Evolutionary conservation across 352 stramenopile genomes (phyloP).

Genomic region (Globisporangium recalcitrans): DNA sequence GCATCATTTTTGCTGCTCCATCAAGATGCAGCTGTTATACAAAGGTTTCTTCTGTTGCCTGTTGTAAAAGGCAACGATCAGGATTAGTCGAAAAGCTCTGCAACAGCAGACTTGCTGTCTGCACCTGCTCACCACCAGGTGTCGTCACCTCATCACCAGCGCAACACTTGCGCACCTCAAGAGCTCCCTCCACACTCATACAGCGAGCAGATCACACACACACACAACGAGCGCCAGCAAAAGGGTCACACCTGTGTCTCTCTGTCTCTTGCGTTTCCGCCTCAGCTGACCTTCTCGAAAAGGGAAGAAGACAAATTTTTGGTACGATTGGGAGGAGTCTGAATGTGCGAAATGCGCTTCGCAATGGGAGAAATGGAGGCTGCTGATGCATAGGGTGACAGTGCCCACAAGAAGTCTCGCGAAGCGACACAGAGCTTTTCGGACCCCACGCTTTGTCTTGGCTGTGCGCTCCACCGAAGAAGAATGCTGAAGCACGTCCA

Average conservation of each 20-base stretch:
- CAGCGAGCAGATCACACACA: background rate
- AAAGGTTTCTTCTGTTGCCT: no score
- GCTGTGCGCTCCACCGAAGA: background rate
- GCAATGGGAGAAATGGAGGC: background rate
- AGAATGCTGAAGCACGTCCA: background rate
- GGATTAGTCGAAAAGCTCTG: constrained; percentile 1
- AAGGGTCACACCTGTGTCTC: background rate
- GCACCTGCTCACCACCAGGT: background rate
- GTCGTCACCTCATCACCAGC: constrained; percentile 1
- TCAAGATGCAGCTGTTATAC: no score
- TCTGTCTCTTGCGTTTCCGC: background rate
- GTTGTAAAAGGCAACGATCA: background rate
- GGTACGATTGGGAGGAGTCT: background rate
- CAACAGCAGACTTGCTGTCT: background rate
- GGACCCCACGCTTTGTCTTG: background rate
- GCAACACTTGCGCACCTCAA: background rate
- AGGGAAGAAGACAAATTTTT: background rate
- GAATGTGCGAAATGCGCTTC: background rate
- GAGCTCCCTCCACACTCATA: constrained; percentile 2
- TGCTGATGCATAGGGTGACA: background rate
- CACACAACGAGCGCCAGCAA: background rate
- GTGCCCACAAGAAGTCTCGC: no score
- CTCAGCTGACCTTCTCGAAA: background rate
- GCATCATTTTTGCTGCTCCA: no score
- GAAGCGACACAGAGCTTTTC: no score